A percentile compares a stretch with the other conserved stretches of the same genome.
These are phyloP conservation scores for Uncinocarpus reesii DNA, from an alignment of 2,329 filamentous ascomycete species.

Conservation along the genomic window DNA sequence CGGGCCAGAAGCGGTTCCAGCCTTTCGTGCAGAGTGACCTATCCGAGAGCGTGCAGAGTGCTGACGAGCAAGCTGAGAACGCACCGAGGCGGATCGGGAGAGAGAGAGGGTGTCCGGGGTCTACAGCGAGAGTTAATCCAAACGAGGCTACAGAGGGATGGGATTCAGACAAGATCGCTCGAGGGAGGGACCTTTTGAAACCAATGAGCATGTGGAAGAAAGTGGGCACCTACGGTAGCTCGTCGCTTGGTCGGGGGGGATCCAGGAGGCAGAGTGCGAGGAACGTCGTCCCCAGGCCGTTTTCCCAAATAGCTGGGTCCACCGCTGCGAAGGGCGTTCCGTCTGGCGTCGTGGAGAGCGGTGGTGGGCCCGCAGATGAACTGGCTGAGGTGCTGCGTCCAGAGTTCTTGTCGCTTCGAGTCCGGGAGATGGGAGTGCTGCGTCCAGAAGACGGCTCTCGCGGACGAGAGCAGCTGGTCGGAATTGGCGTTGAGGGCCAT, in stretches of 20 bases:
- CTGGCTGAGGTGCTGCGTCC: conserved; percentile 31
- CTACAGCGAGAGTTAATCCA: conserved; percentile 16
- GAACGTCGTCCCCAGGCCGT: conserved; percentile 34
- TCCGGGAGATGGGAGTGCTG: conserved; percentile 34
- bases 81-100: conserved; percentile 7
- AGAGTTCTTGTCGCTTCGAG: conserved; percentile 33
- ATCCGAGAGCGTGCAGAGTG: conserved; percentile 3
- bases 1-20: conserved; percentile 4
- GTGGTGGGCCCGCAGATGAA: conserved; percentile 28
- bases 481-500: conserved; percentile 29
- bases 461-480: conserved; percentile 34
- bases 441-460: conserved; percentile 35
- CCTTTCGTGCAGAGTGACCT: conserved; percentile 4
- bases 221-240: conserved; percentile 38
- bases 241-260: conserved; percentile 35
- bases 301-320: conserved; percentile 31
- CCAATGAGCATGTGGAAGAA: conserved; percentile 25
- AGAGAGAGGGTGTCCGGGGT: conserved; percentile 11
- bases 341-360: conserved; percentile 13
- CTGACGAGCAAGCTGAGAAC: conserved; percentile 7
- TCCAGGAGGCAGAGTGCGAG: conserved; percentile 32
- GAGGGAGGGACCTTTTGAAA: conserved; percentile 25
- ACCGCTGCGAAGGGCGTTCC: conserved; percentile 14
- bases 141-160: conserved; percentile 17
- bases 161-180: conserved; percentile 16